Evolutionary conservation across 495 filamentous ascomycete genomes (phyloP).

Genomic region (Penicillium herquei): DNA sequence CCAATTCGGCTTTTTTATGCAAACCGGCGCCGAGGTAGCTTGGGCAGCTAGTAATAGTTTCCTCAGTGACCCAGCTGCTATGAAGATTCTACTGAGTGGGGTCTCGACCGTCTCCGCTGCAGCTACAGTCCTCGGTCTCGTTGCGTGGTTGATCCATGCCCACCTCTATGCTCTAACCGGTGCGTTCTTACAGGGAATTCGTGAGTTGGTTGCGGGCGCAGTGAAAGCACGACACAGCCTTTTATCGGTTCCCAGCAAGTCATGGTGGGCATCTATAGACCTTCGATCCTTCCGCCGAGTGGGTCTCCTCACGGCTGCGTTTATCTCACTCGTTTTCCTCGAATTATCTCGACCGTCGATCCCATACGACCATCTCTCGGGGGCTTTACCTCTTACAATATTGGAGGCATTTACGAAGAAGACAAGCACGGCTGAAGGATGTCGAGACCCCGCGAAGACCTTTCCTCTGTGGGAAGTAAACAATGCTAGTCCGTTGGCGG

Average conservation of each 20-base stretch:
- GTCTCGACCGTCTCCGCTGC: conserved; percentile 36
- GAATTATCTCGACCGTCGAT: conserved; percentile 26
- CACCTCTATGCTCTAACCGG: conserved; percentile 32
- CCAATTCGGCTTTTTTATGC: conserved; percentile 44
- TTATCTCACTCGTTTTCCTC: conserved; percentile 24
- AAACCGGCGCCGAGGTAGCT: conserved; percentile 42
- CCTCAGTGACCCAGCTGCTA: conserved; percentile 39
- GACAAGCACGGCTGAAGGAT: conserved; percentile 17
- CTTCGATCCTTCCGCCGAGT: conserved; percentile 19
- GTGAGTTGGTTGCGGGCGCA: conserved; percentile 15
- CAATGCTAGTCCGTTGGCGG: conserved; percentile 4
- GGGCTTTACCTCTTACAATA: conserved; percentile 30
- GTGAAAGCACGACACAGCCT: conserved; percentile 21
- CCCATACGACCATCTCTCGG: conserved; percentile 34
- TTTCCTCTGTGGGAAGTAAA: conserved; percentile 24
- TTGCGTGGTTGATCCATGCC: conserved; percentile 30
- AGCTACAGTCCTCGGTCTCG: conserved; percentile 27
- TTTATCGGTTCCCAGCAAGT: conserved; percentile 18
- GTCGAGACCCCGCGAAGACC: conserved; percentile 18
- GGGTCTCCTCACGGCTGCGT: conserved; percentile 14
- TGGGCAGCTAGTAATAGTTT: conserved; percentile 40
- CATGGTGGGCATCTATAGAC: conserved; percentile 19
- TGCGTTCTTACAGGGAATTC: conserved; percentile 23
- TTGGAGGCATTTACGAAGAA: conserved; percentile 29
- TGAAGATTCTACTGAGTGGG: conserved; percentile 44